phyloP scores from a whole-genome alignment of 768 basidiomycete genomes.

The Xerocomellus intermedius region DNA sequence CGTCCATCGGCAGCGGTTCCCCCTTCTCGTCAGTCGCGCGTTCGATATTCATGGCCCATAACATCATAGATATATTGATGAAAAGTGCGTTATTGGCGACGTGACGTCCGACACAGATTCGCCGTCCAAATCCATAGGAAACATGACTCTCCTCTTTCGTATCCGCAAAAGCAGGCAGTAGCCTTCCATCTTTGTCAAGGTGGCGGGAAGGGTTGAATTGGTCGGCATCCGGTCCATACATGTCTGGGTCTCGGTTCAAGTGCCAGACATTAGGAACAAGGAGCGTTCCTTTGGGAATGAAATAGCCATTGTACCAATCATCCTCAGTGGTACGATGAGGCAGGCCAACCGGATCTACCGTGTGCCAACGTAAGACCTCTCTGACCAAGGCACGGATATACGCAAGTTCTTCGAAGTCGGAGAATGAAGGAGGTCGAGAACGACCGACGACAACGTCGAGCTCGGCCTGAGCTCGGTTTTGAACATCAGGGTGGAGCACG shows the following conservation, averaged over 20 bases:
- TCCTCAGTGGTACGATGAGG: background rate
- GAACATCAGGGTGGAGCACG: background rate
- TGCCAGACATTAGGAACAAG: too few species aligned
- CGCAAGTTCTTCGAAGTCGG: background rate
- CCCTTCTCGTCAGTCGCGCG: background rate
- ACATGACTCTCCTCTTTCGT: background rate
- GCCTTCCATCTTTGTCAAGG: background rate
- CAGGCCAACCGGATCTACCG: background rate
- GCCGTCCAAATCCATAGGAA: background rate
- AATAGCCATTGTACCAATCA: background rate
- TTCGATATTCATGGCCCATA: background rate
- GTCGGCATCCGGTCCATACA: background rate
- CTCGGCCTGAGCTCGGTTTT: background rate
- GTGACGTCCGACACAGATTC: background rate
- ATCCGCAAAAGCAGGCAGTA: background rate
- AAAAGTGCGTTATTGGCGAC: background rate
- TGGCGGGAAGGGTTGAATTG: background rate
- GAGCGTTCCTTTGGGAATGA: background rate
- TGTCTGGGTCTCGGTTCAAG: too few species aligned
- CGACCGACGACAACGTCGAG: background rate
- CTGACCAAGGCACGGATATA: background rate
- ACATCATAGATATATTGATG: background rate
- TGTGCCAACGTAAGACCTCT: background rate
- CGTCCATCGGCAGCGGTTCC: background rate
- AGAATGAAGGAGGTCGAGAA: background rate